A percentile compares a stretch with the other conserved stretches of the same genome.
phyloP scores from a whole-genome alignment of 2,329 filamentous ascomycete species.

The Monosporascus sp. region DNA sequence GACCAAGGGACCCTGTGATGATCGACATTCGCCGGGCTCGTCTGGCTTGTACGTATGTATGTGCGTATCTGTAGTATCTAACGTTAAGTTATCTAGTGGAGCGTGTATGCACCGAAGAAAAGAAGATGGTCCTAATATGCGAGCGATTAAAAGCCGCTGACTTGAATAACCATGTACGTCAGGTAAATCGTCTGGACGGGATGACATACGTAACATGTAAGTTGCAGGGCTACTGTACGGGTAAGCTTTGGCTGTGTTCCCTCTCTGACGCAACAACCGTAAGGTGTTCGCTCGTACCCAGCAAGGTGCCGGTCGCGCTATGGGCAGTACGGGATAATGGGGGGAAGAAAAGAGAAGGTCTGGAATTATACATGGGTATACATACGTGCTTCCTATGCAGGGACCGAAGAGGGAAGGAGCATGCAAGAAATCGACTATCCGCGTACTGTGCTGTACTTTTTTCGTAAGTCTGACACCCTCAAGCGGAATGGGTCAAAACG shows the following conservation, averaged over 20 bases:
- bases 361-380: neutral
- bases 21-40: neutral
- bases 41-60: neutral
- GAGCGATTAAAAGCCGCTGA: no score
- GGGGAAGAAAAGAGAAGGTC: no score
- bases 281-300: neutral
- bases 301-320: neutral
- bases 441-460: neutral
- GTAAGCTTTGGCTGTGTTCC: no score
- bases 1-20: neutral
- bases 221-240: no score
- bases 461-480: neutral
- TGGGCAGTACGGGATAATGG: neutral
- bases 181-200: no score
- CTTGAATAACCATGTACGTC: no score
- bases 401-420: neutral
- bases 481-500: neutral
- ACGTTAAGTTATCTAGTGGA: neutral
- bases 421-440: neutral
- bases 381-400: neutral
- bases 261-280: no score
- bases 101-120: no score
- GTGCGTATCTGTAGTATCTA: neutral
- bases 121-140: no score
- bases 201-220: no score